These are phyloP conservation scores for Cladorrhinum samala DNA, from an alignment of 495 filamentous ascomycete genomes.

Conservation along the genomic window DNA sequence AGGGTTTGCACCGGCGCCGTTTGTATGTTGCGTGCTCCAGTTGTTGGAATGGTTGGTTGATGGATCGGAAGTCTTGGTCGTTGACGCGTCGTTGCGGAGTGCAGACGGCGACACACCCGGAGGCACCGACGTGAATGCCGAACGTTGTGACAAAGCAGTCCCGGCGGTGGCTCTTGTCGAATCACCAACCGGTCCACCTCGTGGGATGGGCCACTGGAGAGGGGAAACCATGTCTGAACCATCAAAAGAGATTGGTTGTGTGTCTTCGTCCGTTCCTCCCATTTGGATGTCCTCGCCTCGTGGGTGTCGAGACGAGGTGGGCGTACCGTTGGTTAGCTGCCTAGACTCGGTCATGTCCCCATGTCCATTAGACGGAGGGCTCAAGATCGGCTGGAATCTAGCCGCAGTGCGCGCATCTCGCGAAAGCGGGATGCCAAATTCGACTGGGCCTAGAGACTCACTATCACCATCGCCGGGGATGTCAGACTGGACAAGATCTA, in stretches of 20 bases:
- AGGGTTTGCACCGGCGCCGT: constrained; percentile 39
- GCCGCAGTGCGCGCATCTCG: constrained; percentile 38
- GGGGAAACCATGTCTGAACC: constrained; percentile 33
- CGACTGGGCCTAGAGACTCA: constrained; percentile 50
- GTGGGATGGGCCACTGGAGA: constrained; percentile 13
- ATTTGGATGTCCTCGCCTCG: constrained; percentile 53
- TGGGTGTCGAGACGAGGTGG: constrained; percentile 44
- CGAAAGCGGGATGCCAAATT: constrained; percentile 52
- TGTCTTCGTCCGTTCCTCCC: constrained; percentile 53
- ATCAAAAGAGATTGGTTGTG: constrained; percentile 30
- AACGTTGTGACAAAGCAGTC: constrained; percentile 57
- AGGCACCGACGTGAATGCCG: constrained; percentile 66
- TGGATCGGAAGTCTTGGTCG: constrained; percentile 69
- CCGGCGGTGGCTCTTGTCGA: constrained; percentile 32
- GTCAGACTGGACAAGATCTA: constrained; percentile 33
- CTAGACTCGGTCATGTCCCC: constrained; percentile 40
- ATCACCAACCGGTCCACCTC: constrained; percentile 15
- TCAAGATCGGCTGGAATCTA: constrained; percentile 42
- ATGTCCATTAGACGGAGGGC: constrained; percentile 44
- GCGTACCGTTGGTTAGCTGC: constrained; percentile 62
- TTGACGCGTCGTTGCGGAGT: constrained; percentile 79
- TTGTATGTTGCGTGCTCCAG: constrained; percentile 60
- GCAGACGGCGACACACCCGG: constrained; percentile 69
- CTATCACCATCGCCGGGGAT: constrained; percentile 28
- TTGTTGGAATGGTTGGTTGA: constrained; percentile 53